A percentile compares a stretch with the other conserved stretches of the same genome.
These are phyloP conservation scores for Ascocoryne sarcoides DNA, from an alignment of 2,329 filamentous ascomycete genomes.

Conservation along the genomic window DNA sequence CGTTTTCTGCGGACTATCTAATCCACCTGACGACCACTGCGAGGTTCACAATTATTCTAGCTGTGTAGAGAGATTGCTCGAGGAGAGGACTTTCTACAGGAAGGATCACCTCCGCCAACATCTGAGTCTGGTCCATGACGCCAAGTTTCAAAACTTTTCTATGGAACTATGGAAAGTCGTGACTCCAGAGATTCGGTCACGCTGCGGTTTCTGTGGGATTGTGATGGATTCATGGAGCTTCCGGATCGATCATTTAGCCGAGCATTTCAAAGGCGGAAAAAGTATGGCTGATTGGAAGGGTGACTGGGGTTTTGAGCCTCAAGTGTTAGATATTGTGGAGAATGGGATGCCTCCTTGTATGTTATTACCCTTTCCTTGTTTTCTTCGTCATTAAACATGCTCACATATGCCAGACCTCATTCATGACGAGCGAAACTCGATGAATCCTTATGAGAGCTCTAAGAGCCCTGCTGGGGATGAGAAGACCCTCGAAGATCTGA, in stretches of 20 bases:
- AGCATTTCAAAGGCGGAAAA: conserved; percentile 58
- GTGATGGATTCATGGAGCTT: conserved; percentile 53
- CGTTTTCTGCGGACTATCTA: conserved; percentile 49
- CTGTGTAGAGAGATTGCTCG: conserved; percentile 56
- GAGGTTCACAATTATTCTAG: conserved; percentile 51
- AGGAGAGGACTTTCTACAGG: conserved; percentile 57
- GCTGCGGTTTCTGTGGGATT: conserved; percentile 57
- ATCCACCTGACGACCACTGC: conserved; percentile 46
- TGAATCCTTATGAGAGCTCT: conserved; percentile 41
- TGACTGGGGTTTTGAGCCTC: conserved; percentile 58
- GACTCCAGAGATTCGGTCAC: conserved; percentile 51
- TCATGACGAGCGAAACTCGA: conserved; percentile 51
- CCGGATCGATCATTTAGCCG: conserved; percentile 54
- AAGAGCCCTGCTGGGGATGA: conserved; percentile 34
- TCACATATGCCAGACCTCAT: conserved; percentile 43
- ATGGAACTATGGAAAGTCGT: conserved; percentile 56
- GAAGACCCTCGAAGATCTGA: conserved; percentile 50
- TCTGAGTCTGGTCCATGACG: conserved; percentile 50
- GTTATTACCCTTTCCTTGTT: conserved; percentile 29
- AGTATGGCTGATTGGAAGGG: conserved; percentile 63
- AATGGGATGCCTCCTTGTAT: conserved; percentile 59
- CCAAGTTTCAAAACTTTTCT: conserved; percentile 52
- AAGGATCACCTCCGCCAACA: conserved; percentile 62
- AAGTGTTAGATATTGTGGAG: conserved; percentile 54
- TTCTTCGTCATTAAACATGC: too few species aligned